A percentile compares a stretch with the other conserved stretches of the same genome.
These are phyloP conservation scores for Metarhizium robertsii DNA, from an alignment of 2,329 filamentous ascomycete genomes.

Conservation along the genomic window DNA sequence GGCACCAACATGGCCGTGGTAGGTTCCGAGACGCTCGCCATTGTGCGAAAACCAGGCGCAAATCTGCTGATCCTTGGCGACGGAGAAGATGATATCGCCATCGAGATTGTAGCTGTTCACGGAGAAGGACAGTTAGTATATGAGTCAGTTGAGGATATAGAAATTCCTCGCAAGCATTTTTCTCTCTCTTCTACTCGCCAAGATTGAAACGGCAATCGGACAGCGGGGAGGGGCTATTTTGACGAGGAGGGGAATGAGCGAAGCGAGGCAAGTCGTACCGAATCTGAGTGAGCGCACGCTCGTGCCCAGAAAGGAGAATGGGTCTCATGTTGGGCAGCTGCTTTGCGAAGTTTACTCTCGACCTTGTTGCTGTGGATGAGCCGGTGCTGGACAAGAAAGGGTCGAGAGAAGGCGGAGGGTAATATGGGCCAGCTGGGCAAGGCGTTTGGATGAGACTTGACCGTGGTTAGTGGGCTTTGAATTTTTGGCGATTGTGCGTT, in stretches of 20 bases:
- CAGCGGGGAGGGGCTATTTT: constrained; percentile 9
- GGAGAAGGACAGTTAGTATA: constrained; percentile 2
- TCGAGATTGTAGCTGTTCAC: constrained; percentile 71
- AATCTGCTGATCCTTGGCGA: constrained; percentile 91
- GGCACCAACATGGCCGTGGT: constrained; percentile 92
- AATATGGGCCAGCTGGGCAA: constrained; percentile 10
- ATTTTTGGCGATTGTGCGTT: constrained; percentile 38
- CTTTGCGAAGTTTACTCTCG: constrained; percentile 6
- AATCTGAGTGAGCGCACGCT: constrained; percentile 92
- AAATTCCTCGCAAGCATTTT: not conserved
- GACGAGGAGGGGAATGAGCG: constrained; percentile 5
- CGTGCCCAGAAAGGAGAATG: constrained; percentile 91
- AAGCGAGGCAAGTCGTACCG: constrained; percentile 46
- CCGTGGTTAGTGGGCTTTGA: constrained; percentile 19
- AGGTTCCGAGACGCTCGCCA: constrained; percentile 93
- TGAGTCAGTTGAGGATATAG: not conserved
- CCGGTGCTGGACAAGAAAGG: constrained; percentile 4
- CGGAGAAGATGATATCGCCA: constrained; percentile 93
- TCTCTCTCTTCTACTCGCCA: not conserved
- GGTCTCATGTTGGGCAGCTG: constrained; percentile 71
- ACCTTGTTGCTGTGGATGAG: constrained; percentile 1
- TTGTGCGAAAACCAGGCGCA: constrained; percentile 98
- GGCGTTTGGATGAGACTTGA: constrained; percentile 17
- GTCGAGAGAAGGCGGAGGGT: constrained; percentile 16
- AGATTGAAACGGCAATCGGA: not conserved